phyloP scores from a whole-genome alignment of 2,329 filamentous ascomycete genomes.

The Biscogniauxia mediterranea region DNA sequence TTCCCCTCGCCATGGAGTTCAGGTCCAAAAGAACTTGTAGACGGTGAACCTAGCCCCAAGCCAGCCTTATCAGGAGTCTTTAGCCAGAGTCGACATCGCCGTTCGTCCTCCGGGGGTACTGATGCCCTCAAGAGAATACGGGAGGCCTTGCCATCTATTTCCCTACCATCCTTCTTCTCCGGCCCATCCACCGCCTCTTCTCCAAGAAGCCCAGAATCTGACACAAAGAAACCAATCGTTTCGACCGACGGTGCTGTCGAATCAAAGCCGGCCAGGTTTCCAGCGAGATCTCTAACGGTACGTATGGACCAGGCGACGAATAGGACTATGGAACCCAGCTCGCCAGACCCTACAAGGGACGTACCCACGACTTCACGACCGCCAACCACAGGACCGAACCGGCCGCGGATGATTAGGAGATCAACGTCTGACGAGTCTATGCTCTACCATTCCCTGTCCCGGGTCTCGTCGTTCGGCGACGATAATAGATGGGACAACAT shows the following conservation, averaged over 20 bases:
- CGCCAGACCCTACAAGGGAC: constrained; percentile 10
- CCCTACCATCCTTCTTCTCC: constrained; percentile 46
- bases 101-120: constrained; percentile 55
- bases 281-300: constrained; percentile 1
- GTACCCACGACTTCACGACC: constrained; percentile 17
- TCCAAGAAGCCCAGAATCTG: constrained; percentile 22
- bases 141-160: constrained; percentile 56
- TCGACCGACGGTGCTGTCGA: constrained; percentile 18
- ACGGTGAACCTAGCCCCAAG: constrained; percentile 31
- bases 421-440: constrained; percentile 77
- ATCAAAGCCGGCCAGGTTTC: constrained; percentile 15
- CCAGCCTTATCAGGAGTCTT: constrained; percentile 47
- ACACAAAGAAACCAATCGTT: constrained; percentile 23
- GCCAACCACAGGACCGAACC: constrained; percentile 23
- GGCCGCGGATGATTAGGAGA: constrained; percentile 48
- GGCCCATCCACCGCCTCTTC: constrained; percentile 25
- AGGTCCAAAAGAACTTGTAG: constrained; percentile 38
- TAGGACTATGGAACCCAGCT: constrained; percentile 7
- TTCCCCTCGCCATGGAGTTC: constrained; percentile 41
- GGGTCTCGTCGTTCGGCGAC: constrained; percentile 80
- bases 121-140: constrained; percentile 58
- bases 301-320: constrained; percentile 9
- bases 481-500: constrained; percentile 78
- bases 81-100: constrained; percentile 43
- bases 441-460: constrained; percentile 71